Conservation (phyloP, 805 yeast genomes). For the Nakazawaea laoshanensis region DNA sequence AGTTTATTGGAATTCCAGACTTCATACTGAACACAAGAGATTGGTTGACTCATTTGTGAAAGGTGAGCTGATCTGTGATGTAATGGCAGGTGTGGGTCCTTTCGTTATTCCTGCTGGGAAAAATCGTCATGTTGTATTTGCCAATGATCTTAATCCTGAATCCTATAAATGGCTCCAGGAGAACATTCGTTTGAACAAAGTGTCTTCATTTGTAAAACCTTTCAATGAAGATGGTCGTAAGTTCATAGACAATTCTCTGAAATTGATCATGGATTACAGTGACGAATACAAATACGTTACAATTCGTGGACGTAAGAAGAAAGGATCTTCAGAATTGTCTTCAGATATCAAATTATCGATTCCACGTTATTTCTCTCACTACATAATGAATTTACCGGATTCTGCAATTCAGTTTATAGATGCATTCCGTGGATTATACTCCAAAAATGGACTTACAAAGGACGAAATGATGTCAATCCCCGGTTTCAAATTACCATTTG, state of each 20-base stretch:
- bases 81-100: constrained; percentile 98
- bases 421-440: constrained; percentile 68
- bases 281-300: constrained; percentile 26
- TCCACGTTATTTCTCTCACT: constrained; percentile 58
- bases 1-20: constrained; percentile 95
- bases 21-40: constrained; percentile 89
- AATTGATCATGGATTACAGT: constrained; percentile 39
- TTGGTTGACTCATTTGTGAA: constrained; percentile 51
- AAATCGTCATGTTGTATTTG: constrained; percentile 69
- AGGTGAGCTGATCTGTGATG: constrained; percentile 83
- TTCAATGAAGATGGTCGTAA: constrained; percentile 77
- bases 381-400: constrained; percentile 94
- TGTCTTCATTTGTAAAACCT: constrained; percentile 46
- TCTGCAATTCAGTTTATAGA: constrained; percentile 78
- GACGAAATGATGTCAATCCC: constrained; percentile 26
- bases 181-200: constrained; percentile 62
- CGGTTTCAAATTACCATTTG: constrained; percentile 55
- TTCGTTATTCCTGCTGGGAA: constrained; percentile 95
- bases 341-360: constrained; percentile 22
- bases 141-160: constrained; percentile 90
- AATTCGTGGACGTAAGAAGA: constrained; percentile 28
- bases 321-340: constrained; percentile 13
- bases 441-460: constrained; percentile 26
- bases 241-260: constrained; percentile 58
- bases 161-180: constrained; percentile 61